Base-by-base conservation (phyloP, 345 rosid species). In the Trapa incisa region DNA sequence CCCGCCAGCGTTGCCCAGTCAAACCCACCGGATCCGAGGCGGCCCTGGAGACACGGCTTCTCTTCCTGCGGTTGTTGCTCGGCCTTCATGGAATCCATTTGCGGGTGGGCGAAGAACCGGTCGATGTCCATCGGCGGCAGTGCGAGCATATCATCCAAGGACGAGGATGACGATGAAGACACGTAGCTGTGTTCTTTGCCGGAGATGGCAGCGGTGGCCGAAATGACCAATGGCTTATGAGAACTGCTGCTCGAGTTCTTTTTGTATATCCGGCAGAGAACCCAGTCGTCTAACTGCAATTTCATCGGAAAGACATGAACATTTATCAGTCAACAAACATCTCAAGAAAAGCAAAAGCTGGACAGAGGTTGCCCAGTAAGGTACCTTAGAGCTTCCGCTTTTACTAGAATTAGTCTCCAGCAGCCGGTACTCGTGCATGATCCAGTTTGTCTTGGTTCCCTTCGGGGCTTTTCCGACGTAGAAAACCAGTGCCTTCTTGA, bases 381-480 rank as follows among this genome's bases (percentile, higher is more conserved):
- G 37, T 75, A 92, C 96, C 91, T 72, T 89, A 47, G 92, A 29
- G 83, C 93, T 86, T 62, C 96, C 93, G 50, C 29, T 22, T 22
- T 48, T 70, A 70, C 81, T 83, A 32, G 87, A 83, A 63, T 83
- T 68, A 36, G 76, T 48, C 32, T 85, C 96, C n/a, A 86, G 3
- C 64, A 94, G 86, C 61, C 99, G 91, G 70, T 89, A 94, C 71
- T 94, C 99, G 61, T 94, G 99, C 99, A 94, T 91, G 68, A 94
- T 94, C 99, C 99, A 94, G 81, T 91, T 94, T 12, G 99, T 94
- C 78, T 94, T 94, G 61, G 85, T 85, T 15, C 99, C 99, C 79
- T 86, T 94, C 0, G 96, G 97, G 3, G 99, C 92, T 70, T 87
- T 94, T 0, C 99, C 99, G n/a, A 89, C 37, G 67, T 94, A 94